Evolutionary conservation across 2,329 filamentous ascomycete genomes (phyloP), one percentile per base, ranked within the genome.

Genomic region (Fusarium secorum): DNA sequence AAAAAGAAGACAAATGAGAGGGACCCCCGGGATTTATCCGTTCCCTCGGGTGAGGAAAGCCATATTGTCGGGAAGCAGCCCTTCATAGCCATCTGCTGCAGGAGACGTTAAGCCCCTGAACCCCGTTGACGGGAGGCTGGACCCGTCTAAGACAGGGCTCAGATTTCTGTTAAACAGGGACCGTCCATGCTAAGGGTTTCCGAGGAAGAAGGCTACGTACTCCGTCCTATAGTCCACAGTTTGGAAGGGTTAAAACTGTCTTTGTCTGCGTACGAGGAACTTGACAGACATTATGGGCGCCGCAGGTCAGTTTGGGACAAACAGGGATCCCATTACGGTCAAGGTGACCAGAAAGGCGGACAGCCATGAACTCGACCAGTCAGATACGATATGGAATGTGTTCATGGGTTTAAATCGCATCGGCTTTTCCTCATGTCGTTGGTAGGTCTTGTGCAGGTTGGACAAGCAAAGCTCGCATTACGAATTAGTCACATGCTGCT

Each of bases 111-210:
- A 51, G 42, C 57, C 57, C 70, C 69, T 66, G 65, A 60, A 66
- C 65, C 69, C 65, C 57, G 65, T 62, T 57, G 24, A 60, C 69
- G 69, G 70, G 70, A 71, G 64, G 60, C 60, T 60, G 66, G 69
- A 45, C 54, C 52, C 54, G 55, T 60, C 44, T 46, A 52, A 69
- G 64, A 69, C 68, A 69, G 63, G 60, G 64, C 64, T 69, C 64
- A 57, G 45, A 39, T 62, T 64, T 68, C 39, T 30, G 24, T 41
- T 30, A 57, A 57, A 41, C 39, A 71, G 57, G 68, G 68, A 53
- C 57, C 49, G 49, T 45, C 28, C 17, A 52, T 62, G 45, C 56
- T 48, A 26, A 54, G 38, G 54, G 53, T 42, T n/a, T 53, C 22
- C 20, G 30, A 48, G 46, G 28, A 54, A 32, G 35, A 33, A 33